phyloP scores from a whole-genome alignment of 1,139 yeast genomes.

The Lodderomyces theae region DNA sequence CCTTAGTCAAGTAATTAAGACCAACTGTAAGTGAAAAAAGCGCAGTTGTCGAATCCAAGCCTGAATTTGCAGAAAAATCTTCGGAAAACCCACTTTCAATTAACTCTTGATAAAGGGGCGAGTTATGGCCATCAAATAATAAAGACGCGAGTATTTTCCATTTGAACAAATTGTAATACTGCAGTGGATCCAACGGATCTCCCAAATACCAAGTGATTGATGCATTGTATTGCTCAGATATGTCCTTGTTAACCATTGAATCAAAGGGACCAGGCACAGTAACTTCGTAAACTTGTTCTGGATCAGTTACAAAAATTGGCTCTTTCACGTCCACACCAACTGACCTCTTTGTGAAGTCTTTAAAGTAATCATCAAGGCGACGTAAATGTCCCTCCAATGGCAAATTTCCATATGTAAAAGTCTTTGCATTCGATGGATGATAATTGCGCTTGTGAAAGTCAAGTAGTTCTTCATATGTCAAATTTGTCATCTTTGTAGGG shows the following conservation, averaged over 20 bases:
- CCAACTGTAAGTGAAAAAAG: constrained; percentile 82
- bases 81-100: constrained; percentile 84
- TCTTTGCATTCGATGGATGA: constrained; percentile 86
- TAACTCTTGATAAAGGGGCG: constrained; percentile 80
- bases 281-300: constrained; percentile 21
- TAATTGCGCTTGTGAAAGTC: constrained; percentile 73
- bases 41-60: constrained; percentile 81
- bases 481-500: constrained; percentile 72
- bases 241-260: constrained; percentile 62
- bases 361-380: constrained; percentile 53
- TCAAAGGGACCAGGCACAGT: constrained; percentile 74
- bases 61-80: constrained; percentile 86
- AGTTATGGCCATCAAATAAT: constrained; percentile 86
- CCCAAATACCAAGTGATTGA: constrained; percentile 91
- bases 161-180: constrained; percentile 62
- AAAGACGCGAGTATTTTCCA: constrained; percentile 71
- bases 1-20: constrained; percentile 65
- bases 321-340: constrained; percentile 23
- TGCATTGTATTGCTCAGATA: constrained; percentile 67
- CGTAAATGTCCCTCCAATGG: constrained; percentile 61
- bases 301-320: constrained; percentile 24
- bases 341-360: constrained; percentile 51
- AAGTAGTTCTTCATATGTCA: constrained; percentile 70
- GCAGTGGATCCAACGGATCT: constrained; percentile 54
- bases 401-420: constrained; percentile 84